Evolutionary conservation across 768 basidiomycete species (phyloP), one percentile per base, ranked within the genome.

Genomic region (Lactifluus volemus): DNA sequence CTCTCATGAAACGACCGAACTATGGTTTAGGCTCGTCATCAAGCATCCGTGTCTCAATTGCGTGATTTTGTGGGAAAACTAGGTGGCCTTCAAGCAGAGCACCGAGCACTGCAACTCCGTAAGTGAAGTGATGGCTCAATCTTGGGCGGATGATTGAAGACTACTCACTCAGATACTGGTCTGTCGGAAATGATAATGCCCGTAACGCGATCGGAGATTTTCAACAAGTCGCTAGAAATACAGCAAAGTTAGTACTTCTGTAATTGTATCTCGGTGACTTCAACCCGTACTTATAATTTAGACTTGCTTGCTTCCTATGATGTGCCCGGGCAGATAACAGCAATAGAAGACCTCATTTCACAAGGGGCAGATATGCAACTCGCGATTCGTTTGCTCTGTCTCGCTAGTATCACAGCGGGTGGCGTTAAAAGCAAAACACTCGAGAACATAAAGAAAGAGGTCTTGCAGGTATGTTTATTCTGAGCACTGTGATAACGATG

Each of bases 261-360:
- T 64, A 17, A 21, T 32, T 39, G 49, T 52, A 34, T 44, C 19
- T 48, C 12, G 10, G 44, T 44, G 25, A n/a, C 30, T 25, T 21
- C 50, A 36, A 61, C 61, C 63, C 41, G 25, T 21, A 68, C 50
- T 17, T 36, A 36, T 25, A 38, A 45, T 48, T 11, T 69, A 98
- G 95, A 98, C 72, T 79, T 99, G n/a, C 81, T 98, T 34, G 92
- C 94, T 7, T 95, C 93, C 7, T 93, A 95, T 69, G 89, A 98
- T 67, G 77, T 88, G 30, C 75, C 83, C 12, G 78, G 79, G 4
- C 97, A 98, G 71, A 79, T 97, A 47, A 75, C 75, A n/a, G 84
- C 86, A 0, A 91, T 99, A 58, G 96, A 98, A 70, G 92, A 95
- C 58, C 76, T 99, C 67, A 85, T 98, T 63, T 83, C 89, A 17